These are phyloP conservation scores for Anthostomella pinea DNA, from an alignment of 2,329 filamentous ascomycete species.

Conservation along the genomic window DNA sequence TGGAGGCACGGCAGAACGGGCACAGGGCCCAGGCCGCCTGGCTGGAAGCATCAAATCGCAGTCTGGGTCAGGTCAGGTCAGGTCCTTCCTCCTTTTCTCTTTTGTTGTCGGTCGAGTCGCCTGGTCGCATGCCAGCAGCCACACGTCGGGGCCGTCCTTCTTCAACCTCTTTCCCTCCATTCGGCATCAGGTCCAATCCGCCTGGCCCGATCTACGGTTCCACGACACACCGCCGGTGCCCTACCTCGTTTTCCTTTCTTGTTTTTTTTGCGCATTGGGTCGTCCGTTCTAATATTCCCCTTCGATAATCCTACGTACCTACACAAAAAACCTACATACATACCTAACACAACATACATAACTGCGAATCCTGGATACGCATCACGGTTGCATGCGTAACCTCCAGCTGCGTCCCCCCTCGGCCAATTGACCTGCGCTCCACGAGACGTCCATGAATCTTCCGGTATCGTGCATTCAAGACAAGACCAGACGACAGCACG, in stretches of 20 bases:
- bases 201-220: conserved; percentile 24
- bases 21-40: too few relatives aligned
- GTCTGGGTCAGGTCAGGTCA: too few relatives aligned
- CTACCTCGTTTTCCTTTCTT: conserved; percentile 21
- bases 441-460: conserved; percentile 4
- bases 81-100: conserved; percentile 9
- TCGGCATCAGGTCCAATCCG: conserved; percentile 17
- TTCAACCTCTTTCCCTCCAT: conserved; percentile 15
- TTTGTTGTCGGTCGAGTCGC: conserved; percentile 6
- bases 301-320: conserved; percentile 8
- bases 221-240: conserved; percentile 26
- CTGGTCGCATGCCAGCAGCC: conserved; percentile 17
- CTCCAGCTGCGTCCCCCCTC: background rate
- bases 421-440: conserved; percentile 8
- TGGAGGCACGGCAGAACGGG: too few relatives aligned
- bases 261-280: conserved; percentile 20
- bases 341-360: too few relatives aligned
- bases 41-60: too few relatives aligned
- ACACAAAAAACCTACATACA: too few relatives aligned
- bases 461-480: conserved; percentile 8
- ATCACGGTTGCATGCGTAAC: conserved; percentile 10
- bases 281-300: conserved; percentile 19
- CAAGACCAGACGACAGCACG: conserved; percentile 5
- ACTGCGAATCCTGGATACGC: too few relatives aligned
- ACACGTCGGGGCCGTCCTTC: too few relatives aligned